phyloP scores from a whole-genome alignment of 192 early-diverging fungal genomes.

The Diversispora eburnea region DNA sequence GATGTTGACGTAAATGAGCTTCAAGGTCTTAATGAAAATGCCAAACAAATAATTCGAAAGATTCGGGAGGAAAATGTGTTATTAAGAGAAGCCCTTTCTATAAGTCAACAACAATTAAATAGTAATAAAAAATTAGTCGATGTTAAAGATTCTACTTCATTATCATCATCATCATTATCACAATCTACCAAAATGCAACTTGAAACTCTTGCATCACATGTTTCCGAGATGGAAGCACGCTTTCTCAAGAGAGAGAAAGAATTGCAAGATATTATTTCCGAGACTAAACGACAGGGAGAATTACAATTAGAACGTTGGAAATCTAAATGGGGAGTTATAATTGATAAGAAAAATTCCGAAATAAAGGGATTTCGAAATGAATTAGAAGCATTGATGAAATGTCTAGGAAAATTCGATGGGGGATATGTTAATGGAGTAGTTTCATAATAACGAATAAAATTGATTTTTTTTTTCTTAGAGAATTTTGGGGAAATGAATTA shows the following conservation, averaged over 20 bases:
- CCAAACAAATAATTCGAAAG: background rate
- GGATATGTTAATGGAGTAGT: background rate
- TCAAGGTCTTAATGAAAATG: background rate
- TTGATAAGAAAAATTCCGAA: slow-evolving; percentile 16
- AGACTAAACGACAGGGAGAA: slow-evolving; percentile 8
- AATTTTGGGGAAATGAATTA: too few species aligned
- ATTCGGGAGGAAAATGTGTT: slow-evolving; percentile 14
- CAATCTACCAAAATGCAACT: background rate
- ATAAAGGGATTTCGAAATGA: background rate
- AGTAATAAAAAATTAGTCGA: background rate
- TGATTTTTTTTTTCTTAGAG: too few species aligned
- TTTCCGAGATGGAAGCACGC: slow-evolving; percentile 5
- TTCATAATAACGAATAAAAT: too few species aligned
- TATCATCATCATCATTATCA: background rate
- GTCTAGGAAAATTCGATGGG: background rate
- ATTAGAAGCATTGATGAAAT: slow-evolving; percentile 18
- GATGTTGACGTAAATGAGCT: slow-evolving; percentile 10
- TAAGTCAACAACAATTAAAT: slow-evolving; percentile 8
- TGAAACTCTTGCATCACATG: slow-evolving; percentile 6
- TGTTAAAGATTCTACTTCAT: background rate
- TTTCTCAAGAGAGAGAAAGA: slow-evolving; percentile 23
- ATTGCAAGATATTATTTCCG: slow-evolving; percentile 14
- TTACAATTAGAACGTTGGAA: slow-evolving; percentile 16
- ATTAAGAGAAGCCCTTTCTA: slow-evolving; percentile 2
- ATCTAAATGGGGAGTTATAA: background rate